phyloP scores from a whole-genome alignment of 805 yeast species.

The Pichia rugopelliculosa region DNA sequence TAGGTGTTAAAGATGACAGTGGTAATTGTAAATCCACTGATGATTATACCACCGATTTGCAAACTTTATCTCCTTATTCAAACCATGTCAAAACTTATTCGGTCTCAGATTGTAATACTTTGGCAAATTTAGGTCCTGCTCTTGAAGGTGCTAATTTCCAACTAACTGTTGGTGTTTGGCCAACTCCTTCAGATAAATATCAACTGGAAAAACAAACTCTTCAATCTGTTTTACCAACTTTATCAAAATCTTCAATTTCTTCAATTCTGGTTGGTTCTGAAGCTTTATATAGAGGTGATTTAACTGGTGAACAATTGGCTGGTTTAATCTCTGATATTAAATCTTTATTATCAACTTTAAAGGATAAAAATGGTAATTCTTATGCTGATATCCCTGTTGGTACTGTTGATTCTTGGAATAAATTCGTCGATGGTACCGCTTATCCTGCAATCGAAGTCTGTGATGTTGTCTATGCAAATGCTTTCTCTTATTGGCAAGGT shows the following conservation, averaged over 20 bases:
- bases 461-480: conserved; percentile 86
- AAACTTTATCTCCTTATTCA: conserved; percentile 50
- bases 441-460: conserved; percentile 68
- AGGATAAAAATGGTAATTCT: conserved; percentile 75
- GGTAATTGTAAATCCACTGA: conserved; percentile 70
- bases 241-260: conserved; percentile 61
- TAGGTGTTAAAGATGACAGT: conserved; percentile 71
- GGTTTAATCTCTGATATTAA: conserved; percentile 56
- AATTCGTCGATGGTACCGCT: conserved; percentile 72
- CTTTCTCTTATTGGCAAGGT: conserved; percentile 99
- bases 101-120: conserved; percentile 88
- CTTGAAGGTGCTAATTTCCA: conserved; percentile 72
- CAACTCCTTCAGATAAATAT: conserved; percentile 76
- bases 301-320: conserved; percentile 72
- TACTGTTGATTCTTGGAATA: conserved; percentile 94
- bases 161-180: conserved; percentile 87
- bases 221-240: conserved; percentile 57
- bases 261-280: conserved; percentile 91
- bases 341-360: conserved; percentile 48
- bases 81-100: conserved; percentile 78
- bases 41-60: conserved; percentile 67
- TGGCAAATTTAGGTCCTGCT: conserved; percentile 79
- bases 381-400: conserved; percentile 74
- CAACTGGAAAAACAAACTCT: conserved; percentile 69
- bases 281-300: conserved; percentile 85